phyloP scores from a whole-genome alignment of 1,284 basidiomycete genomes.

The Spongiforma sp. region DNA sequence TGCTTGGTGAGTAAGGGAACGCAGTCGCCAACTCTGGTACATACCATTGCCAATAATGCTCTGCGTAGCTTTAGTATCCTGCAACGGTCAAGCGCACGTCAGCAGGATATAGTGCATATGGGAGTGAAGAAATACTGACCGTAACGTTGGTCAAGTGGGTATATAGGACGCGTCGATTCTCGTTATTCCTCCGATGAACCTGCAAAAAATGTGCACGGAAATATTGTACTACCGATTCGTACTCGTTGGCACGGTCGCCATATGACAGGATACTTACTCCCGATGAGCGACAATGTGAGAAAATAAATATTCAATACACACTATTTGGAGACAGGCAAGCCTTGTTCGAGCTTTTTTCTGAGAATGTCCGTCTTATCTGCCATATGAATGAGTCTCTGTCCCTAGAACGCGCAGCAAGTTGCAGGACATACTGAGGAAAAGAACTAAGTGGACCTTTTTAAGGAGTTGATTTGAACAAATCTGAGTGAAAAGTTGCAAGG shows the following conservation, averaged over 20 bases:
- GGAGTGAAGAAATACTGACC: constrained; percentile 45
- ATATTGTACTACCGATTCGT: constrained; percentile 78
- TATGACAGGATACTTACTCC: constrained; percentile 77
- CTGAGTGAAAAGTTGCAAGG: constrained; percentile 80
- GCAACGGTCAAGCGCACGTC: constrained; percentile 5
- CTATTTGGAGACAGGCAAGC: constrained; percentile 79
- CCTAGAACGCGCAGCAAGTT: constrained; percentile 1
- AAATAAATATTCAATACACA: constrained; percentile 41
- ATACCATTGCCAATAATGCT: constrained; percentile 79
- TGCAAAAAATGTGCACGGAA: constrained; percentile 85
- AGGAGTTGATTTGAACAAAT: constrained; percentile 82
- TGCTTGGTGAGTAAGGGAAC: constrained; percentile 20
- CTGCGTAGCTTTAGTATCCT: constrained; percentile 84
- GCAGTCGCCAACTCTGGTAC: constrained; percentile 23
- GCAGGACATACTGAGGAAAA: constrained; percentile 70
- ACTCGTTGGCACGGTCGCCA: constrained; percentile 78
- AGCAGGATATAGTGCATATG: constrained; percentile 1
- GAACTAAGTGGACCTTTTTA: constrained; percentile 77
- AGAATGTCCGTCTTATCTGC: constrained; percentile 81
- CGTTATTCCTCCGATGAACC: constrained; percentile 78
- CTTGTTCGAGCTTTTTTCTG: constrained; percentile 66
- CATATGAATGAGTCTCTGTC: constrained; percentile 11
- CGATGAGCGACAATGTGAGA: constrained; percentile 16
- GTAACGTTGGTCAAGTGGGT: constrained; percentile 82
- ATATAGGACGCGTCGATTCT: constrained; percentile 77